Conservation (phyloP, 176 grass and related monocot genomes). For the Bolboschoenus planiculmis region DNA sequence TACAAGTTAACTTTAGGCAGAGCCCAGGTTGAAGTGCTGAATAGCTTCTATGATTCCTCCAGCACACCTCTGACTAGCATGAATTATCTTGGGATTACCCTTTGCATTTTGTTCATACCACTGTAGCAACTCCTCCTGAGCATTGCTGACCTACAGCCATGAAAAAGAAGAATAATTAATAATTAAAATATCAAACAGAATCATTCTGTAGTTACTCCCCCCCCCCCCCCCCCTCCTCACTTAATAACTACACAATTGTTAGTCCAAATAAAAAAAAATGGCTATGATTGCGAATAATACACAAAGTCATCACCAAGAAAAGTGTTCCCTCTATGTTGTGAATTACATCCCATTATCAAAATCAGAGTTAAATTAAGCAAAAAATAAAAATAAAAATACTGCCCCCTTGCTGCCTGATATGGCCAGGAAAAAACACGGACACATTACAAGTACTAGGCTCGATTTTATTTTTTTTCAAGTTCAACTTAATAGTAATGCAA, state of each 20-base stretch:
- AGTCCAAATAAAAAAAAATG: background rate
- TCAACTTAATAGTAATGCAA: too few species aligned
- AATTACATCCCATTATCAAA: too few species aligned
- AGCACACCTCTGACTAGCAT: conserved; percentile 80
- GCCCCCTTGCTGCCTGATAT: too few species aligned
- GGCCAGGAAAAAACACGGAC: too few species aligned
- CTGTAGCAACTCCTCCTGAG: conserved; percentile 84
- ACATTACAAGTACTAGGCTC: too few species aligned
- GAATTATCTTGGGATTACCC: conserved; percentile 50
- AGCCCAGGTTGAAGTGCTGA: conserved; percentile 66
- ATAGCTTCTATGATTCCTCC: conserved; percentile 80
- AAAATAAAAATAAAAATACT: too few species aligned
- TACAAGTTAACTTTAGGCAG: conserved; percentile 15
- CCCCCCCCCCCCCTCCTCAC: background rate
- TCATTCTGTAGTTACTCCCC: background rate
- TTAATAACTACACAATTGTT: background rate
- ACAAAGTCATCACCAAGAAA: too few species aligned
- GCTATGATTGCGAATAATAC: too few species aligned
- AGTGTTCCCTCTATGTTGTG: too few species aligned
- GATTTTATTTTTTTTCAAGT: too few species aligned
- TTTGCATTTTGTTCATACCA: conserved; percentile 83
- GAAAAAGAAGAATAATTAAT: background rate
- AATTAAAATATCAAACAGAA: background rate
- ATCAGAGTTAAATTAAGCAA: too few species aligned
- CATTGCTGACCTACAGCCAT: conserved; percentile 71